Percentiles rank a stretch among this genome's conserved stretches.
Conservation (phyloP, 2,329 filamentous ascomycete genomes). For the Cladobotryum mycophilum region DNA sequence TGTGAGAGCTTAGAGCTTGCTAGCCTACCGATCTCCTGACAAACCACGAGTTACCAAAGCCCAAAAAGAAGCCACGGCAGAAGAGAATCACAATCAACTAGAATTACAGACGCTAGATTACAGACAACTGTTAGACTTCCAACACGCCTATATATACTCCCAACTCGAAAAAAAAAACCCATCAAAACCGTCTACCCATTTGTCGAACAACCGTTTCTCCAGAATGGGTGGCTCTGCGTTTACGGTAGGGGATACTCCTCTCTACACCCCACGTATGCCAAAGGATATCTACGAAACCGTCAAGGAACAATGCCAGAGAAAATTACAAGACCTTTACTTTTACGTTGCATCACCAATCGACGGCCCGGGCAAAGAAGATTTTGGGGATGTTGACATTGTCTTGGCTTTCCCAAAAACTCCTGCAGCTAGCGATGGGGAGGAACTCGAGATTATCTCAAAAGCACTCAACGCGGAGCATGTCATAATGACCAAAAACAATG, state of each 20-base stretch:
- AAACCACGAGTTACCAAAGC: no score
- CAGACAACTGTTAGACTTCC: background rate
- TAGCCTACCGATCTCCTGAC: no score
- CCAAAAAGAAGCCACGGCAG: no score
- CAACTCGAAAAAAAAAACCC: background rate
- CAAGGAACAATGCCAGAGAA: conserved; percentile 37
- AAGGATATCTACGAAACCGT: conserved; percentile 48
- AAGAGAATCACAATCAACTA: no score
- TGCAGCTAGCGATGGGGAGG: conserved; percentile 10
- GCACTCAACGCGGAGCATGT: conserved; percentile 40
- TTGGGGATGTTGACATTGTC: conserved; percentile 70
- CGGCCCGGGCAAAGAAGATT: conserved; percentile 59
- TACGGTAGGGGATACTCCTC: conserved; percentile 34
- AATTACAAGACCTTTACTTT: conserved; percentile 46
- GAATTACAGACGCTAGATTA: no score
- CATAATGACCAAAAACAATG: conserved; percentile 22
- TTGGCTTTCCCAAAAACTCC: conserved; percentile 35
- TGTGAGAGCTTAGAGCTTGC: no score
- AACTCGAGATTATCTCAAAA: conserved; percentile 26
- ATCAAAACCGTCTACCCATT: background rate
- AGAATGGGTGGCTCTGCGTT: conserved; percentile 64
- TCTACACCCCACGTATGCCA: conserved; percentile 62
- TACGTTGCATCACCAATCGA: conserved; percentile 57
- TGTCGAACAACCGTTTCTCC: background rate
- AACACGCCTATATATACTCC: background rate